These are phyloP conservation scores for Fonsecaea multimorphosa DNA, from an alignment of 2,329 filamentous ascomycete genomes.

Conservation along the genomic window DNA sequence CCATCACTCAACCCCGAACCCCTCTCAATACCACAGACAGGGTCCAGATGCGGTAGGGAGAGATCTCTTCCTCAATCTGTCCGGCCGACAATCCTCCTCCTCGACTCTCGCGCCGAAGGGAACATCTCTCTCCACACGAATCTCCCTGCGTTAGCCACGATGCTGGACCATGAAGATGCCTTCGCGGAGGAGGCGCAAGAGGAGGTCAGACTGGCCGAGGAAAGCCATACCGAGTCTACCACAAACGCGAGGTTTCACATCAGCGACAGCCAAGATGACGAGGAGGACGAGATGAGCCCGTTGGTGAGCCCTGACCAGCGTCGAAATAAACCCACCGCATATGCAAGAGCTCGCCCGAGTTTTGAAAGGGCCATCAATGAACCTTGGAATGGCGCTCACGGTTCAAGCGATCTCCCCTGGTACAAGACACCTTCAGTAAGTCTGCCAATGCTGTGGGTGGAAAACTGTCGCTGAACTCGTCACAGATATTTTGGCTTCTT, in stretches of 20 bases:
- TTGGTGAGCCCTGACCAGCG: constrained; percentile 37
- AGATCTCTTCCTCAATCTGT: background rate
- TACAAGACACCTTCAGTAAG: constrained; percentile 60
- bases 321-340: constrained; percentile 22
- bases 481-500: constrained; percentile 80
- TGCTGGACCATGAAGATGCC: constrained; percentile 46
- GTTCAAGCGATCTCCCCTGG: constrained; percentile 47
- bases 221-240: constrained; percentile 1
- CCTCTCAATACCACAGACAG: background rate
- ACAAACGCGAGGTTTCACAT: constrained; percentile 28
- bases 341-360: constrained; percentile 31
- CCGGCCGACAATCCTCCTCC: background rate
- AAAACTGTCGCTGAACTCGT: constrained; percentile 20
- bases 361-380: constrained; percentile 37
- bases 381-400: constrained; percentile 47
- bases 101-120: background rate
- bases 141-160: background rate
- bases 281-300: constrained; percentile 42
- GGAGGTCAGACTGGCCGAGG: constrained; percentile 38
- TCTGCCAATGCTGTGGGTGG: constrained; percentile 21
- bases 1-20: background rate
- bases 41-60: constrained; percentile 18
- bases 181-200: constrained; percentile 45
- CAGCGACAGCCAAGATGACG: constrained; percentile 34
- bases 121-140: background rate